These are phyloP conservation scores for Auricularia sp. DNA, from an alignment of 768 basidiomycete species.

Conservation along the genomic window DNA sequence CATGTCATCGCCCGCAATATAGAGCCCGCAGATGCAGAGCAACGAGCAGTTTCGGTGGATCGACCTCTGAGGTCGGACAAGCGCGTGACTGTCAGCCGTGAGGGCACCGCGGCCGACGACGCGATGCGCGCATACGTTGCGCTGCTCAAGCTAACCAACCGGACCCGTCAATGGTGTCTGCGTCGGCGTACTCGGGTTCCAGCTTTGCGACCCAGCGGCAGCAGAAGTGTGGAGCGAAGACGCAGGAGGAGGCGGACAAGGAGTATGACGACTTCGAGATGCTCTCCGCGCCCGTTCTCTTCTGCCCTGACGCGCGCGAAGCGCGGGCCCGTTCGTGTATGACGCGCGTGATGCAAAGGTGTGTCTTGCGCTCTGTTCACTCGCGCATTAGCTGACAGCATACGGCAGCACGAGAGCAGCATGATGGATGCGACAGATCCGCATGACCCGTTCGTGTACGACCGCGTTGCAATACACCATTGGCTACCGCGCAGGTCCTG, in stretches of 20 bases:
- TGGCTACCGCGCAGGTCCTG: constrained; percentile 45
- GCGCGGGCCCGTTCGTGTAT: neutral
- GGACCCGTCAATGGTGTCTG: neutral
- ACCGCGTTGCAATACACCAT: neutral
- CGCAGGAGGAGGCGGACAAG: neutral
- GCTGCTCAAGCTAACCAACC: neutral
- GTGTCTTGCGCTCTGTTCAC: neutral
- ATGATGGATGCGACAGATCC: neutral
- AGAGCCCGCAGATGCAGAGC: neutral
- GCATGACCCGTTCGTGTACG: constrained; percentile 1
- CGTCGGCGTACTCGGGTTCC: neutral
- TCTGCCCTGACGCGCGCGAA: neutral
- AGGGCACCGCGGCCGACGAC: neutral
- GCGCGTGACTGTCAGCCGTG: neutral
- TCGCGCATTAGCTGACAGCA: neutral
- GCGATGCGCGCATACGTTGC: neutral
- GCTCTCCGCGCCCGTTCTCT: neutral
- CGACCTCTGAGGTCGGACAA: neutral
- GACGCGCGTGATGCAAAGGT: neutral
- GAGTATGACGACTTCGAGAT: neutral
- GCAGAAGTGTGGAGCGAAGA: neutral
- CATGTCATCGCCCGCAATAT: neutral
- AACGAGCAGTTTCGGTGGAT: constrained; percentile 1
- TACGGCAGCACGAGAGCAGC: neutral
- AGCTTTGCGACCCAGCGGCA: neutral